Conservation (phyloP, 1,284 basidiomycete genomes). For the Leccinum pachyderme region DNA sequence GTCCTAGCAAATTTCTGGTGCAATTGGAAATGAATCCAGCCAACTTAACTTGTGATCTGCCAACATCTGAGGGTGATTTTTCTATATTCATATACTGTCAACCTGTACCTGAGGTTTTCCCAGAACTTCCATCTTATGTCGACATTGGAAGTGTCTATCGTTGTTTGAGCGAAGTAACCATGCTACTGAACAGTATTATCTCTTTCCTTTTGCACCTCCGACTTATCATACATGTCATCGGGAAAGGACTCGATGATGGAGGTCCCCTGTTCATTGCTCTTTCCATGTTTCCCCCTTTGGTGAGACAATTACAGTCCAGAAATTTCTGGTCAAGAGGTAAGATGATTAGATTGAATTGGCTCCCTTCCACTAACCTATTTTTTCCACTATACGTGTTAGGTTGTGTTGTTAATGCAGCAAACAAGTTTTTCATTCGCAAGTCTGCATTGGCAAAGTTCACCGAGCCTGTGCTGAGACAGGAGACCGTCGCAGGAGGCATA, state of each 20-base stretch:
- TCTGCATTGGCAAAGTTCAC: conserved; percentile 27
- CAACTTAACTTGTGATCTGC: conserved; percentile 19
- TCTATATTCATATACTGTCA: background rate
- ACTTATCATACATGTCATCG: conserved; percentile 19
- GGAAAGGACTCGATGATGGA: conserved; percentile 15
- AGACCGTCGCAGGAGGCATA: conserved; percentile 35
- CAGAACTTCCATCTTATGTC: background rate
- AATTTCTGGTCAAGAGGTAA: conserved; percentile 26
- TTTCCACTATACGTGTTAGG: conserved; percentile 6
- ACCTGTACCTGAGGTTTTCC: background rate
- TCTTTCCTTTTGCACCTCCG: conserved; percentile 25
- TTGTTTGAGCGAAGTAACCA: conserved; percentile 12
- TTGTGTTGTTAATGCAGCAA: conserved; percentile 17
- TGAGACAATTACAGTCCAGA: background rate
- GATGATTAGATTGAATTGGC: background rate
- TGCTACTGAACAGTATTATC: conserved; percentile 6
- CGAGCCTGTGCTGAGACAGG: conserved; percentile 24
- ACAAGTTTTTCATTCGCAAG: conserved; percentile 27
- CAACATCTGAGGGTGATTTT: conserved; percentile 21
- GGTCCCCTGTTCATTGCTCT: conserved; percentile 22
- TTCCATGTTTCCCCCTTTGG: conserved; percentile 18
- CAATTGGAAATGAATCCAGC: conserved; percentile 7
- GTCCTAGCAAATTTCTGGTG: background rate
- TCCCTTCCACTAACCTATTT: background rate
- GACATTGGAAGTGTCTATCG: background rate